These are phyloP conservation scores for Ophiostoma pallidulum DNA, from an alignment of 2,329 filamentous ascomycete species.

Conservation along the genomic window DNA sequence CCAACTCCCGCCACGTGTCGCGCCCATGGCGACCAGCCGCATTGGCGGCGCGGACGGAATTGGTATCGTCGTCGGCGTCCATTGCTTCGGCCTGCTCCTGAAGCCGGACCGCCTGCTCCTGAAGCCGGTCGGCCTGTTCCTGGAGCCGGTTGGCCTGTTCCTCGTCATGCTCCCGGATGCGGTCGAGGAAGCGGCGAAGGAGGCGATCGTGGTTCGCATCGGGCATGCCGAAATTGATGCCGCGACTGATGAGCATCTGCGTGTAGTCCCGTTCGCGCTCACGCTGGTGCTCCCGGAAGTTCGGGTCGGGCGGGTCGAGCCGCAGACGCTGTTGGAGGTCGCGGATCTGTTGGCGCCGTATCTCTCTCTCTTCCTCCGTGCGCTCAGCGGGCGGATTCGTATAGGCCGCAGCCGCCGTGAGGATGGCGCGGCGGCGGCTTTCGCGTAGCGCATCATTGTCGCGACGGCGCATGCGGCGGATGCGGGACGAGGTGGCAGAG, in stretches of 20 bases:
- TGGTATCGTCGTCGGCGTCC: background rate
- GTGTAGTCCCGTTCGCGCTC: background rate
- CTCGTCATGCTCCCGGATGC: background rate
- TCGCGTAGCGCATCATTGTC: constrained; percentile 12
- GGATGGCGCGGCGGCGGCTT: constrained; percentile 16
- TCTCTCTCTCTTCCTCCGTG: background rate
- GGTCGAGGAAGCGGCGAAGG: background rate
- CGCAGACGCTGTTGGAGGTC: no score
- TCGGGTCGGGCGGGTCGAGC: no score
- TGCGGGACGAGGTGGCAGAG: constrained; percentile 1
- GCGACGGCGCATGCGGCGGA: constrained; percentile 14
- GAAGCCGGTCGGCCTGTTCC: background rate
- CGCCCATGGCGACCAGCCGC: background rate
- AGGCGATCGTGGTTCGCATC: background rate
- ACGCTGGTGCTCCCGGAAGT: background rate
- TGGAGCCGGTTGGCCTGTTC: background rate
- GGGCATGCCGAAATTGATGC: background rate
- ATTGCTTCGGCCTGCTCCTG: background rate
- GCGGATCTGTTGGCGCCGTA: background rate
- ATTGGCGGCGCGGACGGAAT: background rate
- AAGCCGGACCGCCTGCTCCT: background rate
- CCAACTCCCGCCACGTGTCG: background rate
- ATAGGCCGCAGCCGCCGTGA: constrained; percentile 1
- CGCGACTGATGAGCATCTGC: background rate
- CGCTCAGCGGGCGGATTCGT: background rate